Conservation (phyloP, 106 monocot genomes). For the Dendrobium catenatum region DNA sequence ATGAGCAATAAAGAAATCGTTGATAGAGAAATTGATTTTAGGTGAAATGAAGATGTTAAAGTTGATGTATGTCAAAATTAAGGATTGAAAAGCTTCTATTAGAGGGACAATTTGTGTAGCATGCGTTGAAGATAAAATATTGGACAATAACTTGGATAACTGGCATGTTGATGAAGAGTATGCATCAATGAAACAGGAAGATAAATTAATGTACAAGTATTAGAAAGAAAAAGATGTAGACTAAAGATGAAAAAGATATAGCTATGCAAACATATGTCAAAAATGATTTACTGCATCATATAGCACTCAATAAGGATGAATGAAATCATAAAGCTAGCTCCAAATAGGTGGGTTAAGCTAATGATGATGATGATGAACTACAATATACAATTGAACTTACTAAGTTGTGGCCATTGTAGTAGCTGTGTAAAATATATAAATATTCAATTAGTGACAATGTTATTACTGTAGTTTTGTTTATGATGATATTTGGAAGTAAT, state of each 20-base stretch:
- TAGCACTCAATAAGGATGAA: no score
- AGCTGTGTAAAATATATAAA: background rate
- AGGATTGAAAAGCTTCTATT: background rate
- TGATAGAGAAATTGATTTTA: background rate
- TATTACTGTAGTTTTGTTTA: background rate
- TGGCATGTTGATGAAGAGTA: background rate
- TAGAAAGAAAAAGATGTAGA: background rate
- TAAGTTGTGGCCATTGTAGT: background rate
- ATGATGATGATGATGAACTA: background rate
- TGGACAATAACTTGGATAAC: background rate
- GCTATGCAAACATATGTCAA: no score
- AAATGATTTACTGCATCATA: no score
- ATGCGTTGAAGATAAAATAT: background rate
- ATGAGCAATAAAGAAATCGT: background rate
- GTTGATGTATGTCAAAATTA: background rate
- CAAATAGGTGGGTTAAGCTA: background rate
- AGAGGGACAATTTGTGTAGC: background rate
- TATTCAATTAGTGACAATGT: background rate
- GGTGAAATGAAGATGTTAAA: background rate
- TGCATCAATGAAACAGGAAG: background rate
- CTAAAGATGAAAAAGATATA: no score
- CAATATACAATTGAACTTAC: background rate
- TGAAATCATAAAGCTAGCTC: background rate
- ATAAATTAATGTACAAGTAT: background rate
- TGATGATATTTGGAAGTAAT: constrained; percentile 1